Evolutionary conservation across 805 yeast genomes (phyloP), one percentile per base, ranked within the genome.

Genomic region (Candida endomychidarum): DNA sequence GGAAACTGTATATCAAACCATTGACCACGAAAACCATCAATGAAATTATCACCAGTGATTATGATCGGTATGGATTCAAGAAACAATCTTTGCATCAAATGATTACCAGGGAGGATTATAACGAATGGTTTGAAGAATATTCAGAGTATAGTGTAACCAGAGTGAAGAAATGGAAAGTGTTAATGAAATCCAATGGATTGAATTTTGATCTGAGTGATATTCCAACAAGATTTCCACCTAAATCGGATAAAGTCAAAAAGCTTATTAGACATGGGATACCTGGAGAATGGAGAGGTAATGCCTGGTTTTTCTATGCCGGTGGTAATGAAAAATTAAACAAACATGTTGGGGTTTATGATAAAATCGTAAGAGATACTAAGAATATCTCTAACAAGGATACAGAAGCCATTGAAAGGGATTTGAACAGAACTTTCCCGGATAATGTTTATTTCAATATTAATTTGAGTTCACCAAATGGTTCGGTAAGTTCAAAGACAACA

Each of bases 251-350:
- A 50, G 69, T 88, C 47, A 83, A 85, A 54, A 75, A 95, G 43
- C 82, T 86, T 53, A 78, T 93, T 9, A 75, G 97, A 41, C 86
- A 86, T 57, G 99, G 99, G 9, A 82, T 91, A 8, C 98, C 99
- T 0, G 90, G 96, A 0, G 96, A 88, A 57, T 91, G 96, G 97
- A 70, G 99, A 49, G 99, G 99, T 1, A 77, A 78, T 49, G 96
- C 97, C 0, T 91, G 99, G 99, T 91, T 93, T 73, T 83, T 80
- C 67, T 91, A 86, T 60, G 95, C 96, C 7, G 81, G 81, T 18
- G 99, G 98, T 2, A 74, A 80, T 40, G 93, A 86, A 38, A 74
- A 74, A 49, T 61, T 88, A 41, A 79, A 75, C 49, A 78, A 79
- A 27, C 80, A 90, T 55, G 67, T 66, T 11, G 96, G 95, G 1